Evolutionary conservation across 106 monocot genomes (phyloP).

Genomic region (Xerophyta viscosa): DNA sequence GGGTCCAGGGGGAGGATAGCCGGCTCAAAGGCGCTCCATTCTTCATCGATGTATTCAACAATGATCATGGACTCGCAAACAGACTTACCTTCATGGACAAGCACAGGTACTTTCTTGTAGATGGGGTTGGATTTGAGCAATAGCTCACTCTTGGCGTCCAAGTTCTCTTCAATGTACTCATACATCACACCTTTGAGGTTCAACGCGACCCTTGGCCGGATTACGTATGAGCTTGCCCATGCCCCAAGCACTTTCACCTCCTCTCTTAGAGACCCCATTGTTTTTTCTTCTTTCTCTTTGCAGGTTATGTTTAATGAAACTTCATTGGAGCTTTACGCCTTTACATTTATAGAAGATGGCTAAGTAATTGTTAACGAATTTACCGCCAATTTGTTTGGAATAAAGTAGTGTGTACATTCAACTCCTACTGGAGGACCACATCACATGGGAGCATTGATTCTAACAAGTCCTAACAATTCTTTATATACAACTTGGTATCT

Average conservation of each 20-base stretch:
- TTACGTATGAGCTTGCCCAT: conserved; percentile 7
- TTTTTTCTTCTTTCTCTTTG: too few relatives aligned
- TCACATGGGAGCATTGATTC: too few relatives aligned
- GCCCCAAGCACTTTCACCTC: conserved; percentile 3
- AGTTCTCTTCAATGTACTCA: not conserved
- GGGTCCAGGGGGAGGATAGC: conserved; percentile 2
- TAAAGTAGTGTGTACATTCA: too few relatives aligned
- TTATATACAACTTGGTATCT: too few relatives aligned
- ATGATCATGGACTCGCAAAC: conserved; percentile 7
- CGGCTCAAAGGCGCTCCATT: not conserved
- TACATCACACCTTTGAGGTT: conserved; percentile 7
- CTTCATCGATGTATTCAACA: conserved; percentile 9
- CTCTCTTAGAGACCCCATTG: not conserved
- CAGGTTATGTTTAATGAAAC: too few relatives aligned
- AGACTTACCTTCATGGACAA: conserved; percentile 5
- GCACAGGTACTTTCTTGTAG: conserved; percentile 10
- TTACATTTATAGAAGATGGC: too few relatives aligned
- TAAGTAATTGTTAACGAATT: too few relatives aligned
- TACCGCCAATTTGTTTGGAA: too few relatives aligned
- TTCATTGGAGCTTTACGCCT: too few relatives aligned
- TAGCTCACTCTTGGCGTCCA: not conserved
- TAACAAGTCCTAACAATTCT: too few relatives aligned
- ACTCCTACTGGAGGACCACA: too few relatives aligned
- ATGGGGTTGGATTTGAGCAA: conserved; percentile 5
- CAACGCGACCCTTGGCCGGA: conserved; percentile 1